phyloP scores from a whole-genome alignment of 345 rosid genomes.

The Ailanthus altissimus region DNA sequence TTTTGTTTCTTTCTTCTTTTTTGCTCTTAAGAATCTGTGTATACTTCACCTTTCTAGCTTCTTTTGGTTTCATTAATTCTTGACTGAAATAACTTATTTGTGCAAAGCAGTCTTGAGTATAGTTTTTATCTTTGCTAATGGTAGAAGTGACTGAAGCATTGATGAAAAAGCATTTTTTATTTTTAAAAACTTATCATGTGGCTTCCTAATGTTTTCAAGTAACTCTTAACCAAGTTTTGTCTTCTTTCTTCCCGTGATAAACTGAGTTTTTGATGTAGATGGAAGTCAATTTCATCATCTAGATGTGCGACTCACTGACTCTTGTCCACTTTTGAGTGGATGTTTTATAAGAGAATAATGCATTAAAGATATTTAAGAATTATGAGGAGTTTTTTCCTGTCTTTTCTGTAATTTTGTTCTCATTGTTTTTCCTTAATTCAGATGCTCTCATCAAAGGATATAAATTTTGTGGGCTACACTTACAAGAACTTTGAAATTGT shows the following conservation, averaged over 20 bases:
- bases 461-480: slow-evolving; percentile 80
- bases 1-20: neutral
- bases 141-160: neutral
- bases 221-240: neutral
- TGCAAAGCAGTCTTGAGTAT: neutral
- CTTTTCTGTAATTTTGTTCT: neutral
- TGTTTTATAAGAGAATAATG: slow-evolving; percentile 6
- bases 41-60: neutral
- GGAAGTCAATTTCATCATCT: neutral
- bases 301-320: neutral
- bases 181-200: neutral
- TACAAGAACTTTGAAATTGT: slow-evolving; percentile 85
- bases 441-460: slow-evolving; percentile 87
- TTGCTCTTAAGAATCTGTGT: neutral
- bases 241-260: neutral
- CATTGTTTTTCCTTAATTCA: slow-evolving; percentile 20
- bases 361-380: neutral
- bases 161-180: neutral
- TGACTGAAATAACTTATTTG: neutral
- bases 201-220: neutral
- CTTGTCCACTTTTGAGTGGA: neutral
- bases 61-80: neutral
- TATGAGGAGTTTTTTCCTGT: neutral
- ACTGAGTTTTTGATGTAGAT: neutral
- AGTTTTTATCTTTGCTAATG: neutral